Percentiles rank a stretch among this genome's conserved stretches.
Evolutionary conservation across 495 filamentous ascomycete genomes (phyloP).

Genomic region (Penicillium manginii): DNA sequence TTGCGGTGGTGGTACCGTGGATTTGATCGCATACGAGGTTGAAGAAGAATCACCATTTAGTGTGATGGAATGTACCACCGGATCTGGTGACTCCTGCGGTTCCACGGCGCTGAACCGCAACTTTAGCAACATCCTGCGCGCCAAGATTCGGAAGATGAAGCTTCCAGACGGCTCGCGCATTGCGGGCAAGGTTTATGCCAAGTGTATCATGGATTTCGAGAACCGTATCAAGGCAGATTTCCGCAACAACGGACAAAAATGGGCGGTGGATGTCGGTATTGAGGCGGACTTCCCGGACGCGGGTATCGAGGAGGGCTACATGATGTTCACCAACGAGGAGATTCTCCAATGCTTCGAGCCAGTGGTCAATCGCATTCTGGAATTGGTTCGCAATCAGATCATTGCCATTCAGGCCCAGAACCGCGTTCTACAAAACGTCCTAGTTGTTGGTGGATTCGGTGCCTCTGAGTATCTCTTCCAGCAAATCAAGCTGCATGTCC

Average conservation of each 20-base stretch:
- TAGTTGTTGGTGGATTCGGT: constrained; percentile 80
- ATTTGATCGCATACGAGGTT: constrained; percentile 81
- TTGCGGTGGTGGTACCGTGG: constrained; percentile 79
- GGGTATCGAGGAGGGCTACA: constrained; percentile 79
- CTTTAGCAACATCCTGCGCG: constrained; percentile 79
- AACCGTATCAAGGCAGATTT: constrained; percentile 84
- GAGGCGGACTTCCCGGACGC: constrained; percentile 81
- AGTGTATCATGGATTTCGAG: constrained; percentile 86
- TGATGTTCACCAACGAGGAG: constrained; percentile 84
- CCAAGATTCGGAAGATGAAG: constrained; percentile 83
- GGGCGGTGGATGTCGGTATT: constrained; percentile 82
- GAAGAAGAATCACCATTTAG: constrained; percentile 79
- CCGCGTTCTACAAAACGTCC: constrained; percentile 72
- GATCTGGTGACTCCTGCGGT: constrained; percentile 78
- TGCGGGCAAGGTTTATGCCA: constrained; percentile 77
- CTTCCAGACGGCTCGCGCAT: constrained; percentile 77
- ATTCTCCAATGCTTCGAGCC: constrained; percentile 83
- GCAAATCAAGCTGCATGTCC: constrained; percentile 79
- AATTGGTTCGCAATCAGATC: constrained; percentile 79
- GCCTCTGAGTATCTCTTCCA: constrained; percentile 84
- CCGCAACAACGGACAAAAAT: constrained; percentile 81
- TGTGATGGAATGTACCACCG: constrained; percentile 76
- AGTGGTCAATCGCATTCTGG: constrained; percentile 76
- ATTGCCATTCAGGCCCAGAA: constrained; percentile 82
- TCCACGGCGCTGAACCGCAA: constrained; percentile 81